Base-by-base conservation (phyloP, 2,329 filamentous ascomycete species). In the Pseudogymnoascus sp. region DNA sequence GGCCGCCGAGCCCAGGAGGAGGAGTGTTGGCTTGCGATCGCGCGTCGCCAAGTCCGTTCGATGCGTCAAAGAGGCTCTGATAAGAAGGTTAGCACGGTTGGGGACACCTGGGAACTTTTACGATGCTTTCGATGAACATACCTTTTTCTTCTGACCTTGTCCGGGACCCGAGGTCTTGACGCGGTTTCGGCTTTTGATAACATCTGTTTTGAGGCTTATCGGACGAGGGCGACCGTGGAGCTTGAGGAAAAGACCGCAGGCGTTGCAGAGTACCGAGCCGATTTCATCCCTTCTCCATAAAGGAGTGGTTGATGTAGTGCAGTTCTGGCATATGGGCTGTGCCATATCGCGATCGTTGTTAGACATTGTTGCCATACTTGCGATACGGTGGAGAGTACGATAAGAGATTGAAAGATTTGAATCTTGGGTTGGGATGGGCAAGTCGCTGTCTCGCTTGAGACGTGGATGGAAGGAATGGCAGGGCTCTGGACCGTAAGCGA, bases 161-260 rank as follows among this genome's bases (percentile, higher is more conserved):
- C 80, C 90, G 7, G 89, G 85, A 61, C 84, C 83, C 75, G 85
- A 84, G 29, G 92, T 94, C 81, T 97, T 97, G 69, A 97, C 93
- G 67, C 94, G 87, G 78, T 99, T 99, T 72, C 94, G 91, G 80
- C 92, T 97, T 81, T 99, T 99, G 80, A 99, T 99, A 69, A 97
- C 93, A 80, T 99, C 94, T 59, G 94, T 97, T 82, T 99, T 99
- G 70, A 99, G 83, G 70, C 91, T 96, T 74, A 96, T 97, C 69
- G 94, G 94, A 63, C 94, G 88, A 65, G 94, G 86, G 26, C 92
- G 89, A 67, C 92, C 92, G 74, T 99, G 94, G 69, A 99, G 83
- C 82, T 99, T 99, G 71, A 97, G 83, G 77, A 97, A 99, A 63
- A 99, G 83, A 64, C 94, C 94, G 77, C 94, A 99, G 72, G 94